These are phyloP conservation scores for Leccinum subgranulosum DNA, from an alignment of 768 basidiomycete species.

Conservation along the genomic window DNA sequence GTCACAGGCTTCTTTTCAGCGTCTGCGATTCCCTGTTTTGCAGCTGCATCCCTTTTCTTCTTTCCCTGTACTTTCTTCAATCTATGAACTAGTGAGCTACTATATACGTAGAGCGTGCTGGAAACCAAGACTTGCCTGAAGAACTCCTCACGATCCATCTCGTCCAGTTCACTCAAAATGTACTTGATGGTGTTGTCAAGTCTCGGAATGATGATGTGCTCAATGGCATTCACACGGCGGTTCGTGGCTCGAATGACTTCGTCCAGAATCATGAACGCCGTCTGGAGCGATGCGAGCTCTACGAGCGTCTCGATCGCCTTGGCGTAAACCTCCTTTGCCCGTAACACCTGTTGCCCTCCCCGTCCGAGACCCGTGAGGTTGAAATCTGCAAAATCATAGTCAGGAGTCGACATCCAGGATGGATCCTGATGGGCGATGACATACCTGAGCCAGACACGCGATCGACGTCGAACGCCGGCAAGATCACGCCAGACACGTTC, in stretches of 20 bases:
- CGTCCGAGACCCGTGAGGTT: constrained; percentile 95
- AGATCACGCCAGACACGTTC: constrained; percentile 95
- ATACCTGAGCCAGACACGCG: constrained; percentile 80
- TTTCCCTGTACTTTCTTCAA: constrained; percentile 97
- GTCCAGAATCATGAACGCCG: constrained; percentile 97
- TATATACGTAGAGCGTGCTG: not conserved
- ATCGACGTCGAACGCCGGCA: constrained; percentile 94
- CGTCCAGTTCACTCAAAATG: constrained; percentile 95
- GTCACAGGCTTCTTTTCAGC: constrained; percentile 7
- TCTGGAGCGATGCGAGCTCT: constrained; percentile 94
- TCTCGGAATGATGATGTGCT: constrained; percentile 93
- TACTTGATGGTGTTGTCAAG: constrained; percentile 98
- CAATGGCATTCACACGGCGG: constrained; percentile 97
- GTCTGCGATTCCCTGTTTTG: constrained; percentile 8
- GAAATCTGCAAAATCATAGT: constrained; percentile 61
- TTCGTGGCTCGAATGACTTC: constrained; percentile 99
- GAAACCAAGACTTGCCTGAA: constrained; percentile 57
- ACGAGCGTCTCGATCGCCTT: constrained; percentile 97
- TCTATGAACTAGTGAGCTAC: constrained; percentile 38
- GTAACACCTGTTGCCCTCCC: constrained; percentile 93
- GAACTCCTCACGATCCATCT: constrained; percentile 97
- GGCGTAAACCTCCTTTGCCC: constrained; percentile 95
- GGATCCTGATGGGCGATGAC: not conserved
- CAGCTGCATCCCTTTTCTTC: constrained; percentile 78
- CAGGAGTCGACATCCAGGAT: too few species aligned